phyloP scores from a whole-genome alignment of 2,329 filamentous ascomycete species.

The Trichophyton verrucosum region DNA sequence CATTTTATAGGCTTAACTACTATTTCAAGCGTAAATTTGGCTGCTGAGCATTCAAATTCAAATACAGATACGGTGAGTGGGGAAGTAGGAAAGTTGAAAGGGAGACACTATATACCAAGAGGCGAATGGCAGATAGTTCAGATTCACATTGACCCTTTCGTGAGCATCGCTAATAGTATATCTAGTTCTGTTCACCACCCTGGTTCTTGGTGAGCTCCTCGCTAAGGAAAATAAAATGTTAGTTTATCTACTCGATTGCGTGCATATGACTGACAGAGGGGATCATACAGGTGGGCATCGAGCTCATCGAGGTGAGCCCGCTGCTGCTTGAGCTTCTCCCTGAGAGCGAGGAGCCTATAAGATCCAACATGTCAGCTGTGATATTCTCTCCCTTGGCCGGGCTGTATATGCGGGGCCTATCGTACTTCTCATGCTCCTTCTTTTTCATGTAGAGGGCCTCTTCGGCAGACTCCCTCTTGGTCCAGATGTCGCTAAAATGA shows the following conservation, averaged over 20 bases:
- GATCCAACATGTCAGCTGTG: neutral
- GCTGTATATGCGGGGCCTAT: neutral
- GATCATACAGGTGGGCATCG: constrained; percentile 68
- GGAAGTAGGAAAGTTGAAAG: neutral
- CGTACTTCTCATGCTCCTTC: constrained; percentile 76
- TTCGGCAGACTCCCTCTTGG: constrained; percentile 73
- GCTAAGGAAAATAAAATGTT: constrained; percentile 33
- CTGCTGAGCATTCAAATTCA: neutral
- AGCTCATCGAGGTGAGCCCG: constrained; percentile 73
- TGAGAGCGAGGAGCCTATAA: constrained; percentile 54
- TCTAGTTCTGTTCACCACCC: constrained; percentile 48
- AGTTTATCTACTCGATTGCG: neutral
- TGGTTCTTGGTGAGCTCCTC: constrained; percentile 64
- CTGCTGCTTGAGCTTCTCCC: constrained; percentile 58
- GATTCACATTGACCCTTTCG: neutral
- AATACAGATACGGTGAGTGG: neutral
- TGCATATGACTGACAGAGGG: neutral
- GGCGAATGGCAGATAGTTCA: neutral
- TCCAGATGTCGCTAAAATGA: constrained; percentile 67
- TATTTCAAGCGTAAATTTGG: neutral
- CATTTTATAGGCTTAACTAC: neutral
- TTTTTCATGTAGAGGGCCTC: constrained; percentile 76
- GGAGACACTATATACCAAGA: neutral
- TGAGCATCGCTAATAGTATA: constrained; percentile 14
- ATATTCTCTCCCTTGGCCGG: neutral